Evolutionary conservation across 768 basidiomycete genomes (phyloP), one percentile per base, ranked within the genome.

Genomic region (Boletellus ananas): DNA sequence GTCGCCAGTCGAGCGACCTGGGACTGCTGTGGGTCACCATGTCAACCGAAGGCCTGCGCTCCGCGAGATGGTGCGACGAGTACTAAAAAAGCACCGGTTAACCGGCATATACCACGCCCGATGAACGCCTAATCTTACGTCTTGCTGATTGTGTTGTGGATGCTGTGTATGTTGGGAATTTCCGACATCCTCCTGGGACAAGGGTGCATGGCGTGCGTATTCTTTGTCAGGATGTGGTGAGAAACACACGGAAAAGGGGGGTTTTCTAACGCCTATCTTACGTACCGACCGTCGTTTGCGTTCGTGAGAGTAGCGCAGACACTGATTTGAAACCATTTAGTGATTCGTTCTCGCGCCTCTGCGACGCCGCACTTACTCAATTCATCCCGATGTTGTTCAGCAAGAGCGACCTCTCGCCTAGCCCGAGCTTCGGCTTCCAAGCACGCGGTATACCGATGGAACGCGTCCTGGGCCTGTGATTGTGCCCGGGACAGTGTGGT

Each of bases 361-460:
- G 18, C 17, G 37, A 8, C 25, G 47, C 17, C 6, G 20, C 48
- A 62, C 74, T 60, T 62, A 75, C 74, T 71, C 50, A 76, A 62
- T 51, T 84, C 83, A 58, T 87, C 86, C 55, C 84, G 78, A 42
- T 83, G 80, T 64, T 83, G 84, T 59, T 87, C 86, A 46, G 83
- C 82, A 48, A 79, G 70, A 6, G 65, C 65, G 11, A 87, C 81
- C 51, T 83, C 80, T 57, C 80, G 79, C 58, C 81, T 74, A 42
- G 85, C 85, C 63, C 82, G 81, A 37, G 74, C 72, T 61, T 89
- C 86, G 11, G 79, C 70, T 58, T 88, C 85, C 16, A 87, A 71
- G 66, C 81, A 85, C 11, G 79, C 74, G 11, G 80, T 87, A 58
- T 88, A 88, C 44, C 79, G 72, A 62, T 81, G 74, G 59, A 87